Evolutionary conservation across 495 filamentous ascomycete genomes (phyloP).

Genomic region (Friedmanniomyces endolithicus): DNA sequence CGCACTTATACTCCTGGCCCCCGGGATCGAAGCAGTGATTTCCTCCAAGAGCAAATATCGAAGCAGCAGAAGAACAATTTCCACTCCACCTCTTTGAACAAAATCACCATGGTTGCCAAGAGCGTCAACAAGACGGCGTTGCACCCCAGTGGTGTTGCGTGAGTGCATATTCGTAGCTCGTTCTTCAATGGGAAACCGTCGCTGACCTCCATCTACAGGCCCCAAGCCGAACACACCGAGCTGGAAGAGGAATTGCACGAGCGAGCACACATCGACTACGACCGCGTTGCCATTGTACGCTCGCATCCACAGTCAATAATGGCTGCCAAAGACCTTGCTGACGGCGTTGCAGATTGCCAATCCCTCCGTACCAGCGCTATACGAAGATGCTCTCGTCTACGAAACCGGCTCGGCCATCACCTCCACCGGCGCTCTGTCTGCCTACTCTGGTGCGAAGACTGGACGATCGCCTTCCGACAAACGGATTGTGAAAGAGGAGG

Average conservation of each 20-base stretch:
- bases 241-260: conserved; percentile 96
- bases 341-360: conserved; percentile 59
- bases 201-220: conserved; percentile 37
- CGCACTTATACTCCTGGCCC: conserved; percentile 8
- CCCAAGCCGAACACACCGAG: conserved; percentile 79
- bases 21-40: conserved; percentile 29
- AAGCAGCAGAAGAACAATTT: conserved; percentile 54
- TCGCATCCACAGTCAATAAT: conserved; percentile 2
- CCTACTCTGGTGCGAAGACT: conserved; percentile 96
- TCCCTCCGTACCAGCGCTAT: conserved; percentile 81
- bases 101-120: conserved; percentile 56
- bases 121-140: conserved; percentile 80
- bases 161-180: conserved; percentile 35
- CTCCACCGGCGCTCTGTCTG: conserved; percentile 82
- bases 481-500: conserved; percentile 84
- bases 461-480: conserved; percentile 95
- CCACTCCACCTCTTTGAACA: conserved; percentile 48
- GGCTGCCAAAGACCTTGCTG: neutral
- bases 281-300: conserved; percentile 90
- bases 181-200: neutral
- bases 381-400: conserved; percentile 98
- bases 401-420: conserved; percentile 96
- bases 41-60: conserved; percentile 45
- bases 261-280: conserved; percentile 98
- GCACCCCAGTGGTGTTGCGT: conserved; percentile 88